Base-by-base conservation (phyloP, 2,329 filamentous ascomycete species). In the Aspergillus sclerotialis region DNA sequence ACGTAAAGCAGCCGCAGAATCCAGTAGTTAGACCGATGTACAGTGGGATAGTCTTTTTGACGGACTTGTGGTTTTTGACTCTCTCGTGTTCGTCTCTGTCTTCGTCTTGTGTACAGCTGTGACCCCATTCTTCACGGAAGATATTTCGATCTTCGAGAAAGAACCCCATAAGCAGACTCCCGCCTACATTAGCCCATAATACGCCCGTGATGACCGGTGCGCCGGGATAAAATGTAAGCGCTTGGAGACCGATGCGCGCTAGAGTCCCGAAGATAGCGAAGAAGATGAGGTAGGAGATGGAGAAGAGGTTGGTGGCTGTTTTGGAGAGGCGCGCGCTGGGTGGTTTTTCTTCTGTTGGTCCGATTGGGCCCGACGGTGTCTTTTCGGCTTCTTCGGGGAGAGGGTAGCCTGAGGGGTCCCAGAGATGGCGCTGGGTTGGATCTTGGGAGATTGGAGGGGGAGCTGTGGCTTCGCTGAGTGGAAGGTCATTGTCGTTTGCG, bases 1-100 rank as follows among this genome's bases (percentile, higher is more conserved):
- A 89, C 0, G 89, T 95, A 52, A 92, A 85, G 45, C 84, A 89
- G 42, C 90, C 86, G 51, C 87, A 94, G 59, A 92, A 92, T 8
- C 84, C 90, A 0, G 84, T 94, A 0, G 85, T 77, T 5, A 95
- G 75, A 32, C 84, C 89, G 38, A 94, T 82, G 54, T 93, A 94
- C 0, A 94, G 69, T 0, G 90, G 89, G 17, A 94, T 83, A 0
- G 84, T 84, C 66, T 93, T 94, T 56, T 94, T 94, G 17, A 70
- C 64, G 4, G 78, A 69, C 24, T 73, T 58, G 52, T 84, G 76
- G 1, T 69, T 70, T 52, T 80, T 75, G 11, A 37, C 29, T 15
- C 42, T 37, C 32, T 48, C 7, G 52, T 59, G 17, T 43, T 53
- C 36, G 68, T 50, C 36, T 50, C 46, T 32, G 50, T 52, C 23